Base-by-base conservation (phyloP, 1,139 yeast genomes). In the Candida glucosophila region DNA sequence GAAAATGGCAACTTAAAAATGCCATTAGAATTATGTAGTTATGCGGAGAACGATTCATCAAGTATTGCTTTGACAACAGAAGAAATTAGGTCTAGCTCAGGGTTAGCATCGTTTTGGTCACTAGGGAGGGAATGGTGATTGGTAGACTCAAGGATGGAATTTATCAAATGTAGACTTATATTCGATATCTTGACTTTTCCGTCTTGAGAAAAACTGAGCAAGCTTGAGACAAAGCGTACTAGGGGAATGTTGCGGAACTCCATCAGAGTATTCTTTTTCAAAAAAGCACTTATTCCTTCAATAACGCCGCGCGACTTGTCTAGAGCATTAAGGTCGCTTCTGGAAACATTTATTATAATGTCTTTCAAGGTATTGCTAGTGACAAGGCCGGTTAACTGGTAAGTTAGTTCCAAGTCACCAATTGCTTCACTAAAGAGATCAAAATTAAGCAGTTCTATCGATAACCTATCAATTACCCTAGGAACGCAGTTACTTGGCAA, bases 301-400 rank as follows among this genome's bases (percentile, higher is more conserved):
- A 33, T 18, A n/a, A 33, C 18, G 2, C 31, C 32, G 1, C 26
- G 23, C 6, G 19, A 28, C 4, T 28, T 29, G 2, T 33, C 22
- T 17, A 47, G 26, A 6, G 32, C 24, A 6, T 17, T 14, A 5
- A 48, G 22, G 25, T 54, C 59, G 5, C 27, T 25, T 14, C 35
- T 31, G 3, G 55, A 53, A 3, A 54, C 36, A 9, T 42, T 46
- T 4, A 54, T 33, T 6, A 42, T 35, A 5, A 54, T 44, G 29
- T 44, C 43, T 15, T 39, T 35, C 15, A 54, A 33, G 24, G 40
- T 38, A 15, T 33, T 30, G 33, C 23, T 23, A 8, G 28, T 14
- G 16, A 28, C 30, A 3, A 28, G 15, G n/a, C 24, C 22, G 17
- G n/a, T 18, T 3, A 22, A 14, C 13, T 21, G 27, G 17, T 31